These are phyloP conservation scores for Nitzschia inconspicua DNA, from an alignment of 108 stramenopile genomes.

Conservation along the genomic window DNA sequence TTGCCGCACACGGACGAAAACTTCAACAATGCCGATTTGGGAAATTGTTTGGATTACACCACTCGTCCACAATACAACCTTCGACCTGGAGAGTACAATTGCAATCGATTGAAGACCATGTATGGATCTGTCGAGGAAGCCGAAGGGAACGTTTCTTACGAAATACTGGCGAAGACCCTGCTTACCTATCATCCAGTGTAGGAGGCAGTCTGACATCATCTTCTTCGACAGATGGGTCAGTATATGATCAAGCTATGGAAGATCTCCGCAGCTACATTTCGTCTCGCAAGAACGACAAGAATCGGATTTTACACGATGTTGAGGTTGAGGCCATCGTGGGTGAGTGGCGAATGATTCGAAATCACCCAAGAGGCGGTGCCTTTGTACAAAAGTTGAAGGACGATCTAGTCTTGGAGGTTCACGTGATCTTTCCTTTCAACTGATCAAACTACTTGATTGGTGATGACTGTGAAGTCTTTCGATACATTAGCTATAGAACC, in stretches of 20 bases:
- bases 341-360: background rate
- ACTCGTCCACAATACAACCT: slow-evolving; percentile 49
- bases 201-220: background rate
- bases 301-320: too few relatives aligned
- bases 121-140: slow-evolving; percentile 42
- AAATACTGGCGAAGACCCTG: background rate
- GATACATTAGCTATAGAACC: too few relatives aligned
- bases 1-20: slow-evolving; percentile 82
- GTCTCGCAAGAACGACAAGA: too few relatives aligned
- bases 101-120: slow-evolving; percentile 33
- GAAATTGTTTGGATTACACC: slow-evolving; percentile 82
- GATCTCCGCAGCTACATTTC: background rate
- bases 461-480: too few relatives aligned
- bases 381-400: slow-evolving; percentile 2
- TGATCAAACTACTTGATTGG: too few relatives aligned
- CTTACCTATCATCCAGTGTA: background rate
- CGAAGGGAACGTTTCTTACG: background rate
- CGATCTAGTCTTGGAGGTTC: background rate
- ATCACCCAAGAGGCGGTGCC: background rate
- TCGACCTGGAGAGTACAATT: slow-evolving; percentile 49
- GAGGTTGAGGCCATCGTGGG: too few relatives aligned
- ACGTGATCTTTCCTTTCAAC: background rate
- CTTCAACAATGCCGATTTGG: slow-evolving; percentile 55
- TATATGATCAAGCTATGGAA: slow-evolving; percentile 13
- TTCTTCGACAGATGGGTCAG: slow-evolving; percentile 7